phyloP scores from a whole-genome alignment of 2,329 filamentous ascomycete species.

The Epichloe sp. region DNA sequence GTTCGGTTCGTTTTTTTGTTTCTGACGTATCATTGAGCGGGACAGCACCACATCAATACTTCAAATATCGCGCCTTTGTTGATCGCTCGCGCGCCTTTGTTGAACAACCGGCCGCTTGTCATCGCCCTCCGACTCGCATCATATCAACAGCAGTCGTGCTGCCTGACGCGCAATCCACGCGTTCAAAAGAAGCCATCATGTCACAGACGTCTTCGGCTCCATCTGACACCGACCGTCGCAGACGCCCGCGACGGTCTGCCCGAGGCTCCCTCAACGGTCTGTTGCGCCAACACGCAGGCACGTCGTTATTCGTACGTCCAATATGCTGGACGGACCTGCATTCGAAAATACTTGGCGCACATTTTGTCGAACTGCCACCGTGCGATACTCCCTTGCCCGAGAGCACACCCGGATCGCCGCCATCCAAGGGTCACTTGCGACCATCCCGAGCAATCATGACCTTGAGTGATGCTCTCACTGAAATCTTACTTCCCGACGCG shows the following conservation, averaged over 20 bases:
- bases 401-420: slow-evolving; percentile 18
- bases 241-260: slow-evolving; percentile 20
- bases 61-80: slow-evolving; percentile 14
- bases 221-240: background rate
- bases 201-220: background rate
- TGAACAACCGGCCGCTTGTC: slow-evolving; percentile 8
- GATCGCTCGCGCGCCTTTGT: slow-evolving; percentile 18
- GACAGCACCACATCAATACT: slow-evolving; percentile 9
- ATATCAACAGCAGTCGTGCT: background rate
- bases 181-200: slow-evolving; percentile 9
- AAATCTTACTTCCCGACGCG: slow-evolving; percentile 24
- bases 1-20: background rate
- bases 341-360: slow-evolving; percentile 30
- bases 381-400: slow-evolving; percentile 28
- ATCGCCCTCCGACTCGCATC: slow-evolving; percentile 4
- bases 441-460: slow-evolving; percentile 29
- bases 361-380: slow-evolving; percentile 30
- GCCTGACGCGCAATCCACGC: slow-evolving; percentile 12
- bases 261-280: slow-evolving; percentile 39
- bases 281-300: slow-evolving; percentile 33
- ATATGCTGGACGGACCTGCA: slow-evolving; percentile 45
- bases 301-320: slow-evolving; percentile 36
- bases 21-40: background rate
- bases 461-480: slow-evolving; percentile 30
- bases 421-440: slow-evolving; percentile 21